Percentiles rank a stretch among this genome's conserved stretches.
Conservation (phyloP, 164 flowering plant genomes). For the Hamamelis virginiana region DNA sequence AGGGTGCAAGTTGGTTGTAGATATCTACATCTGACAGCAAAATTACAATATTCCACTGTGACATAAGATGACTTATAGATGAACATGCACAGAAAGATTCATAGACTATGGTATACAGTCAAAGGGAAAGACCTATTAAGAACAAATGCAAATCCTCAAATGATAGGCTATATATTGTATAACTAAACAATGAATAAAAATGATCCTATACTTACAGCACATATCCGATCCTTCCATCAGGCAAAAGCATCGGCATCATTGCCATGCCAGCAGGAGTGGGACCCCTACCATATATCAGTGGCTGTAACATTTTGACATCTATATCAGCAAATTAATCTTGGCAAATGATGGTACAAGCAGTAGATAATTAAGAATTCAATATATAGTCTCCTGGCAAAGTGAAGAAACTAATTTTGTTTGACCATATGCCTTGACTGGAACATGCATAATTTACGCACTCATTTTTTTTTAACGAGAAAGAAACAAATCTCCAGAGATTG, state of each 20-base stretch:
- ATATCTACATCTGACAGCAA: too few species aligned
- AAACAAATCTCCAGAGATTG: too few species aligned
- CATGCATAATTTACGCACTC: neutral
- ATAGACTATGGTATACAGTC: too few species aligned
- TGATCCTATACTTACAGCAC: conserved; percentile 50
- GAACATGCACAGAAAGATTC: too few species aligned
- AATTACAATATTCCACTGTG: too few species aligned
- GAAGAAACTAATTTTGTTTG: too few species aligned
- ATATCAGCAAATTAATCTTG: neutral
- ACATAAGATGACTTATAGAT: too few species aligned
- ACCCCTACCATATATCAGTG: conserved; percentile 63
- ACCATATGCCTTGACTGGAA: neutral
- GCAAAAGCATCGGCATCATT: conserved; percentile 73
- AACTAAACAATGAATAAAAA: neutral
- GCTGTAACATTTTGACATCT: conserved; percentile 30
- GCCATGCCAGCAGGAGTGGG: conserved; percentile 62
- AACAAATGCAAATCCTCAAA: neutral
- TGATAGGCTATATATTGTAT: neutral
- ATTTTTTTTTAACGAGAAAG: too few species aligned
- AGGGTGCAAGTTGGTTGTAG: too few species aligned
- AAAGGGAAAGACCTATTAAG: too few species aligned
- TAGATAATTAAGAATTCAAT: neutral
- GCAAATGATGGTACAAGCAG: neutral
- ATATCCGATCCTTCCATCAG: conserved; percentile 74
- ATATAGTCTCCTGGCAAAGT: neutral